Conservation (phyloP, 164 flowering plant genomes). For the Stephania yunnanensis region DNA sequence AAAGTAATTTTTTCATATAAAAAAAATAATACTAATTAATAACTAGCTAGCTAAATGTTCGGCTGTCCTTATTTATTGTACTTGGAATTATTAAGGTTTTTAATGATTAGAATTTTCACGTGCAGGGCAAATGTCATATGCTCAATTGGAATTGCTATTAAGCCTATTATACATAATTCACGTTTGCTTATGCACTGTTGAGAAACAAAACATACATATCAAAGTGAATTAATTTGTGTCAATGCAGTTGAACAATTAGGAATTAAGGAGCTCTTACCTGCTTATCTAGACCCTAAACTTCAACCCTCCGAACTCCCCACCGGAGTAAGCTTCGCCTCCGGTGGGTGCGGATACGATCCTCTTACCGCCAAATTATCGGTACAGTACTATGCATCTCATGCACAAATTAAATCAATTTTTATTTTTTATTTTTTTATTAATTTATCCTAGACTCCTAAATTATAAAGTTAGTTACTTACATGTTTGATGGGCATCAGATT, state of each 20-base stretch:
- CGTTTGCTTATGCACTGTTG: too few relatives aligned
- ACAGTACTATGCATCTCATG: not conserved
- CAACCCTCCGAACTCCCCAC: slow-evolving; percentile 47
- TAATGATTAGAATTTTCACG: too few relatives aligned
- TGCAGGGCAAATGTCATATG: too few relatives aligned
- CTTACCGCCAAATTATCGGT: slow-evolving; percentile 13
- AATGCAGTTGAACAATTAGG: slow-evolving; percentile 25
- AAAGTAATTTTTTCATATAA: too few relatives aligned
- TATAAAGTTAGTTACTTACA: not conserved
- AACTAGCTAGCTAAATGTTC: too few relatives aligned
- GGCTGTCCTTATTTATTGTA: too few relatives aligned
- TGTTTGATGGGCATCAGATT: not conserved
- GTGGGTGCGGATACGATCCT: slow-evolving; percentile 62
- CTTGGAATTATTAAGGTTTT: too few relatives aligned
- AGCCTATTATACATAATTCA: too few relatives aligned
- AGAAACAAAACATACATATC: too few relatives aligned
- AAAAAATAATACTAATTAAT: too few relatives aligned
- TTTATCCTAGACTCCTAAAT: too few relatives aligned
- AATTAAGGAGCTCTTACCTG: slow-evolving; percentile 51
- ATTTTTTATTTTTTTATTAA: not conserved
- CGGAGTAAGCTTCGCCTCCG: slow-evolving; percentile 87
- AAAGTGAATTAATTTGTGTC: not conserved
- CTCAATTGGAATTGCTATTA: too few relatives aligned
- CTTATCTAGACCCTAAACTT: slow-evolving; percentile 57
- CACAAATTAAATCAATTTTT: not conserved